These are phyloP conservation scores for Penicillium roqueforti DNA, from an alignment of 495 filamentous ascomycete species.

Conservation along the genomic window DNA sequence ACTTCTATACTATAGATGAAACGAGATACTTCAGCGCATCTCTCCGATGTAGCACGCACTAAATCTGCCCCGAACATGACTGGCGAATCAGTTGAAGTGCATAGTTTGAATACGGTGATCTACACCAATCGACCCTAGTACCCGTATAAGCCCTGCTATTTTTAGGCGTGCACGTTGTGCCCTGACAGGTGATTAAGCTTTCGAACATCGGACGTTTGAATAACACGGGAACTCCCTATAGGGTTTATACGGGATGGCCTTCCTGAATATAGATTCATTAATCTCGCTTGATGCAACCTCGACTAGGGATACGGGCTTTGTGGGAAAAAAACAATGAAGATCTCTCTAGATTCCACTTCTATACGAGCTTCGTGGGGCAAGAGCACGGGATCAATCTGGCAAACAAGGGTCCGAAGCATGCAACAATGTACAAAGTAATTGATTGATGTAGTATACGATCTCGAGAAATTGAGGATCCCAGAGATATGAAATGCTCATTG, in stretches of 20 bases:
- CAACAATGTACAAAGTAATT: not conserved
- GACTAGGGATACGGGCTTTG: not conserved
- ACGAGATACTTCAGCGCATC: too few species aligned
- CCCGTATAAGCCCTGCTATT: slow-evolving; percentile 1
- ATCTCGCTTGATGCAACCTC: not conserved
- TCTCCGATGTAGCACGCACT: slow-evolving; percentile 4
- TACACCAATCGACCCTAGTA: not conserved
- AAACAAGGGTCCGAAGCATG: slow-evolving; percentile 4
- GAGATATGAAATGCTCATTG: slow-evolving; percentile 1
- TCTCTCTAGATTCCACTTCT: not conserved
- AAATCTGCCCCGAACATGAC: not conserved
- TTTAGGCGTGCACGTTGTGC: not conserved
- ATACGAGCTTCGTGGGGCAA: slow-evolving; percentile 7
- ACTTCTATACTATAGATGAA: not conserved
- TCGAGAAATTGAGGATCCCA: not conserved
- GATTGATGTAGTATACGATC: not conserved
- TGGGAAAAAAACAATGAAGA: not conserved
- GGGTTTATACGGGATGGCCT: not conserved
- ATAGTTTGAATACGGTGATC: not conserved
- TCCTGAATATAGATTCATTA: not conserved
- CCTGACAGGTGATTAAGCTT: slow-evolving; percentile 1
- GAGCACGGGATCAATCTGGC: too few species aligned
- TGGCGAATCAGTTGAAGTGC: not conserved
- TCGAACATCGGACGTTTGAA: not conserved
- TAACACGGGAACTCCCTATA: not conserved